Conservation (phyloP, 768 basidiomycete species). For the Tricholoma terreum region DNA sequence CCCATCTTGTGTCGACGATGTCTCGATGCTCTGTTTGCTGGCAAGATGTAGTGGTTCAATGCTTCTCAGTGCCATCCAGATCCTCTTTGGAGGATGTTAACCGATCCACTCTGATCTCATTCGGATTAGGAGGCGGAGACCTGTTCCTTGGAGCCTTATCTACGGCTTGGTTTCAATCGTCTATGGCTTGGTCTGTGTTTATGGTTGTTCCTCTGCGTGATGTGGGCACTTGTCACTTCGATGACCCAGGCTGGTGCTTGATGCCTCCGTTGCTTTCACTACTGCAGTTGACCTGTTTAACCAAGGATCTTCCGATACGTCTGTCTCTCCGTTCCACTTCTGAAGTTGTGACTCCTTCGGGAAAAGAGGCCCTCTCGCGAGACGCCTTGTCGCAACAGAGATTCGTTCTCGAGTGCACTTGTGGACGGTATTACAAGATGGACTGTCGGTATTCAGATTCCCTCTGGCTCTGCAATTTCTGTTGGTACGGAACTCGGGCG, state of each 20-base stretch:
- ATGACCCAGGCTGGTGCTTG: slow-evolving; percentile 8
- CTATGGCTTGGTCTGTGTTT: slow-evolving; percentile 13
- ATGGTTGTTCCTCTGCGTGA: slow-evolving; percentile 2
- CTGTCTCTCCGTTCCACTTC: slow-evolving; percentile 17
- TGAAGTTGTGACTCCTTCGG: slow-evolving; percentile 43
- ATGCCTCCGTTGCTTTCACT: slow-evolving; percentile 5
- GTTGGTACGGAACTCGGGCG: slow-evolving; percentile 9
- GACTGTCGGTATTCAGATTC: slow-evolving; percentile 9
- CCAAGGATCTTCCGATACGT: slow-evolving; percentile 19
- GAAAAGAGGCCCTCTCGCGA: slow-evolving; percentile 21
- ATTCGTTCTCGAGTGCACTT: slow-evolving; percentile 52
- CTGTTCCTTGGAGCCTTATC: slow-evolving; percentile 11
- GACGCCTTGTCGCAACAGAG: slow-evolving; percentile 42
- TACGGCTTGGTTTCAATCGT: slow-evolving; percentile 7
- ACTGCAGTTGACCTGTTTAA: background rate
- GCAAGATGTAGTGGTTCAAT: slow-evolving; percentile 12
- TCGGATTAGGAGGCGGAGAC: slow-evolving; percentile 18
- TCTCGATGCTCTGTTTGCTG: slow-evolving; percentile 25
- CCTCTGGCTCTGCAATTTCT: slow-evolving; percentile 1
- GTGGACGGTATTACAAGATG: slow-evolving; percentile 9
- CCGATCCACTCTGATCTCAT: slow-evolving; percentile 19
- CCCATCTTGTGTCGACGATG: slow-evolving; percentile 24
- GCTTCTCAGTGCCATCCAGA: slow-evolving; percentile 26
- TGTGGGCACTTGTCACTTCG: slow-evolving; percentile 1
- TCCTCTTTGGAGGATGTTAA: slow-evolving; percentile 8